A percentile compares a stretch with the other conserved stretches of the same genome.
Conservation (phyloP, 2,329 filamentous ascomycete genomes). For the Aureobasidium melanogenum region DNA sequence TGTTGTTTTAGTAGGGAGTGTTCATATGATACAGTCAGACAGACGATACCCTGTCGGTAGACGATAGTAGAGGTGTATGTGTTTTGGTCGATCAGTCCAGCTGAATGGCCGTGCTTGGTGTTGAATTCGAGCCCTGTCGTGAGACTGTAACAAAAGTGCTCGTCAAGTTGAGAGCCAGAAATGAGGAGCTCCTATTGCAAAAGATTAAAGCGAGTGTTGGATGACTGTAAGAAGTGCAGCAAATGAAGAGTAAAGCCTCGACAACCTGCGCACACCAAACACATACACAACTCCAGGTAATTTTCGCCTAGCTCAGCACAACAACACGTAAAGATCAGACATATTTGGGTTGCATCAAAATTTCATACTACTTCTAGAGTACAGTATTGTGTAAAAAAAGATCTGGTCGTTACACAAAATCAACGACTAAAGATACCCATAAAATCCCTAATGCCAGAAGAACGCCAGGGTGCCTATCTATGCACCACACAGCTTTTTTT, state of each 20-base stretch:
- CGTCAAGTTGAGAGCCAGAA: background rate
- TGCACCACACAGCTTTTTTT: background rate
- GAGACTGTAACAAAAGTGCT: background rate
- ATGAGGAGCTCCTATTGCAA: background rate
- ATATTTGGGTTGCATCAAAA: background rate
- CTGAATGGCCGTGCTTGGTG: background rate
- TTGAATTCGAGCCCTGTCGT: background rate
- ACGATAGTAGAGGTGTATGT: background rate
- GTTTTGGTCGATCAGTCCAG: background rate
- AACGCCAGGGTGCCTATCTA: background rate
- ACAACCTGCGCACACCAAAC: background rate
- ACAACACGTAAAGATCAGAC: no score
- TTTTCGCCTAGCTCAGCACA: no score
- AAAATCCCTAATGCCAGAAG: background rate
- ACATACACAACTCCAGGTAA: background rate
- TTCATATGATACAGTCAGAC: background rate
- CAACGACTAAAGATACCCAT: slow-evolving; percentile 5
- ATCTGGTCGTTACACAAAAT: background rate
- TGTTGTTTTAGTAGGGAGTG: background rate
- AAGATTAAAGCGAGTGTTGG: background rate
- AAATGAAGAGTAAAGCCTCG: background rate
- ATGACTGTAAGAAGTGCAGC: background rate
- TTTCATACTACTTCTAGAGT: slow-evolving; percentile 6
- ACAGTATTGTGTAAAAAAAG: background rate
- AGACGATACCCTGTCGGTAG: background rate